Conservation (phyloP, 2,329 filamentous ascomycete genomes). For the Keithomyces neogunnii region DNA sequence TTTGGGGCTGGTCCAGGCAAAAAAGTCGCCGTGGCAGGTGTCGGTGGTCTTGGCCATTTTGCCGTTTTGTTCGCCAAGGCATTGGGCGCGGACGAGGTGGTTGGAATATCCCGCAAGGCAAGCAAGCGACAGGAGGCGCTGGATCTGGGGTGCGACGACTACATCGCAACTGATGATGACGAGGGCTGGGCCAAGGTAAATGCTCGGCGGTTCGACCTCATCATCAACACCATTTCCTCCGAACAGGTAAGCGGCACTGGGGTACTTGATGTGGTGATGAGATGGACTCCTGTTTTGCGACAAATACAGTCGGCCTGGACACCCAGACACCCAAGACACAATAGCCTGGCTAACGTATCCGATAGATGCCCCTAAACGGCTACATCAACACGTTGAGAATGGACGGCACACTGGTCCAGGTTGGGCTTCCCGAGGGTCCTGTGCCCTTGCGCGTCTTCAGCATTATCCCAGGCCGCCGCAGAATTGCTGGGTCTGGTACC, state of each 20-base stretch:
- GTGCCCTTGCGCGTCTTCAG: constrained; percentile 24
- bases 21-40: constrained; percentile 55
- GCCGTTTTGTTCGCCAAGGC: constrained; percentile 61
- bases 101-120: constrained; percentile 47
- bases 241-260: constrained; percentile 12
- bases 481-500: constrained; percentile 36
- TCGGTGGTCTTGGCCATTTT: constrained; percentile 63
- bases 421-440: constrained; percentile 34
- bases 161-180: constrained; percentile 36
- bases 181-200: constrained; percentile 46
- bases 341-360: not conserved
- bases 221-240: constrained; percentile 48
- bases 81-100: constrained; percentile 52
- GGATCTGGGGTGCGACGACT: constrained; percentile 48
- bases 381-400: constrained; percentile 52
- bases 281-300: not conserved
- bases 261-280: not conserved
- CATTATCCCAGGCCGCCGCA: constrained; percentile 45
- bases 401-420: constrained; percentile 55
- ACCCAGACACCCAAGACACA: not conserved
- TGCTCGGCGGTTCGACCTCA: constrained; percentile 44
- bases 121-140: constrained; percentile 47
- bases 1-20: constrained; percentile 60
- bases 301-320: too few species aligned
- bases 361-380: constrained; percentile 47